These are phyloP conservation scores for Pythium aristosporum DNA, from an alignment of 352 stramenopile species.

Conservation along the genomic window DNA sequence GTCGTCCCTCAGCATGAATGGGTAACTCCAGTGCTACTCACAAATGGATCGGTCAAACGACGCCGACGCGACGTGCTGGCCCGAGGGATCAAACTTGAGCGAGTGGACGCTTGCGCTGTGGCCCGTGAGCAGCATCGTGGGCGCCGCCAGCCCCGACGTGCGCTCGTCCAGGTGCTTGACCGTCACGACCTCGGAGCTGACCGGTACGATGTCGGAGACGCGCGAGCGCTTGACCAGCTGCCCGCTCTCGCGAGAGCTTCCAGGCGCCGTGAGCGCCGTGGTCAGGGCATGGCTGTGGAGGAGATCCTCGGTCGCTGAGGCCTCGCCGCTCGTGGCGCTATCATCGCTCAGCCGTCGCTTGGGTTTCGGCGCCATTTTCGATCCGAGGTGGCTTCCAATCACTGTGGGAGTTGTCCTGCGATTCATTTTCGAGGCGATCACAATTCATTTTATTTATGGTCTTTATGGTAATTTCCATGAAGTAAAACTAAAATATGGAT, in stretches of 20 bases:
- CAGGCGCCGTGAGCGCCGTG: conserved; percentile 29
- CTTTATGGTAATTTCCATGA: not conserved
- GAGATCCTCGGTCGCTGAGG: conserved; percentile 5
- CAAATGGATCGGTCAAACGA: conserved; percentile 75
- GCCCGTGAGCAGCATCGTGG: conserved; percentile 80
- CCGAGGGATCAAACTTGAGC: conserved; percentile 77
- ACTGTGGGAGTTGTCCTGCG: not conserved
- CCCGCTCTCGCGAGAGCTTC: conserved; percentile 6
- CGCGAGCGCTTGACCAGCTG: conserved; percentile 67
- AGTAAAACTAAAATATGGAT: not conserved
- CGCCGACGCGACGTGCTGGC: conserved; percentile 61
- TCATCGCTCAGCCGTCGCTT: conserved; percentile 10
- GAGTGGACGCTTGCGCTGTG: conserved; percentile 77
- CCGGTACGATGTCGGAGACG: conserved; percentile 69
- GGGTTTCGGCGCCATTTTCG: not conserved
- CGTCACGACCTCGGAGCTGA: conserved; percentile 59
- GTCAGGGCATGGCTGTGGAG: not conserved
- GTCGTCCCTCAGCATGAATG: too few relatives aligned
- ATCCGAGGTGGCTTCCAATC: not conserved
- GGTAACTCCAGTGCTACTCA: conserved; percentile 24
- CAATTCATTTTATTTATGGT: not conserved
- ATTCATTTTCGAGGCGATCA: not conserved
- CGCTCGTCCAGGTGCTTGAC: conserved; percentile 52
- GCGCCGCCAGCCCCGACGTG: conserved; percentile 61
- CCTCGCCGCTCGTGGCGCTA: conserved; percentile 7